These are phyloP conservation scores for Arthroderma sp. DNA, from an alignment of 2,329 filamentous ascomycete genomes.

Conservation along the genomic window DNA sequence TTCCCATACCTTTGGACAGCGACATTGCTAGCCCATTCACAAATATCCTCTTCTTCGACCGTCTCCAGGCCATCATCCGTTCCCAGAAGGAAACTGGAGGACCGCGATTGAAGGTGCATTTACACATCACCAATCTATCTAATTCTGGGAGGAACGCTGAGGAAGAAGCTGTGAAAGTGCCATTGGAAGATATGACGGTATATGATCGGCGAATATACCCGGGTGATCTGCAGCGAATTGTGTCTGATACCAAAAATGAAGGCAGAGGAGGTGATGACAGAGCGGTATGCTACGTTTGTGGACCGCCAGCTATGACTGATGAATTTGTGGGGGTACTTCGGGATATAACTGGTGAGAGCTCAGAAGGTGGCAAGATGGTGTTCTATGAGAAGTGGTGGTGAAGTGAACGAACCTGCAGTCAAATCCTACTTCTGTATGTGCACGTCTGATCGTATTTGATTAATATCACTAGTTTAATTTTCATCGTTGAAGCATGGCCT, in stretches of 20 bases:
- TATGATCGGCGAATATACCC: conserved; percentile 22
- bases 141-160: no score
- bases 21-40: conserved; percentile 9
- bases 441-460: no score
- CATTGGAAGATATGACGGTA: conserved; percentile 13
- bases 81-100: conserved; percentile 11
- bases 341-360: conserved; percentile 22
- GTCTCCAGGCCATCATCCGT: conserved; percentile 28
- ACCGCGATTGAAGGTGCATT: neutral
- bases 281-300: conserved; percentile 54
- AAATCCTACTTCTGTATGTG: no score
- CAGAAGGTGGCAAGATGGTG: conserved; percentile 24
- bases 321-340: conserved; percentile 39
- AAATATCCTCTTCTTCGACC: conserved; percentile 35
- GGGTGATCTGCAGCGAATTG: conserved; percentile 23
- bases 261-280: conserved; percentile 17
- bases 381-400: conserved; percentile 21
- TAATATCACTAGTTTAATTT: no score
- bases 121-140: no score
- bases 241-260: conserved; percentile 4
- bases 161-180: no score
- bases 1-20: conserved; percentile 11
- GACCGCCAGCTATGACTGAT: conserved; percentile 57
- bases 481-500: no score
- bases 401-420: neutral